Evolutionary conservation across 2,329 filamentous ascomycete species (phyloP).

Genomic region (Nigrospora osmanthi): DNA sequence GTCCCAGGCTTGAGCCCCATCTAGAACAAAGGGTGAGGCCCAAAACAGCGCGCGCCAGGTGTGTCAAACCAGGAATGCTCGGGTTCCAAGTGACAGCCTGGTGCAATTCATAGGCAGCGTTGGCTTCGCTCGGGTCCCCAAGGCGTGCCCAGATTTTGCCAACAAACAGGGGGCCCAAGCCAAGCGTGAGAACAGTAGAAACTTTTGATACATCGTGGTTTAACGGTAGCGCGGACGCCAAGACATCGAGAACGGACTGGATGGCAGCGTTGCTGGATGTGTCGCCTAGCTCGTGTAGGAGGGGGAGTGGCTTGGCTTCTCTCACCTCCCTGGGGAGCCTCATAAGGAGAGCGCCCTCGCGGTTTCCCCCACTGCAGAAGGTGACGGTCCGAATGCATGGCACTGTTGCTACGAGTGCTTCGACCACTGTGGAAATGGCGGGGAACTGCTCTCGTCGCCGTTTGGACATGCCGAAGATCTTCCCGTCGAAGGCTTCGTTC

Average conservation of each 20-base stretch:
- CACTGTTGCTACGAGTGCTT: conserved; percentile 61
- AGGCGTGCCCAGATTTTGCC: conserved; percentile 42
- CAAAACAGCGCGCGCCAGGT: conserved; percentile 62
- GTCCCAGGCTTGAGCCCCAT: conserved; percentile 58
- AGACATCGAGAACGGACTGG: conserved; percentile 26
- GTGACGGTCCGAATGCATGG: conserved; percentile 65
- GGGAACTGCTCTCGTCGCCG: conserved; percentile 74
- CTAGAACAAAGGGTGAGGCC: conserved; percentile 65
- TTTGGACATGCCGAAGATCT: conserved; percentile 72
- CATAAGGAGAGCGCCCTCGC: conserved; percentile 75
- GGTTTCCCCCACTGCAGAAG: conserved; percentile 82
- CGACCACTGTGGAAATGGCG: conserved; percentile 74
- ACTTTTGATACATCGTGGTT: conserved; percentile 24
- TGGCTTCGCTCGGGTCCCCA: conserved; percentile 41
- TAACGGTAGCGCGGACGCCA: conserved; percentile 34
- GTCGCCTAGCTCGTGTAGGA: conserved; percentile 18
- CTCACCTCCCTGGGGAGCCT: conserved; percentile 52
- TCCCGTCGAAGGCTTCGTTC: conserved; percentile 41
- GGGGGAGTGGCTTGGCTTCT: conserved; percentile 54
- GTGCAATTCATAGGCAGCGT: conserved; percentile 65
- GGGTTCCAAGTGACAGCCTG: conserved; percentile 62
- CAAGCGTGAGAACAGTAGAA: conserved; percentile 32
- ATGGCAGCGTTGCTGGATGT: conserved; percentile 13
- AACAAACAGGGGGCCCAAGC: conserved; percentile 36
- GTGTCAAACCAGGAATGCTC: conserved; percentile 64